A percentile compares a stretch with the other conserved stretches of the same genome.
Conservation (phyloP, 805 yeast genomes). For the Ogataea pini region DNA sequence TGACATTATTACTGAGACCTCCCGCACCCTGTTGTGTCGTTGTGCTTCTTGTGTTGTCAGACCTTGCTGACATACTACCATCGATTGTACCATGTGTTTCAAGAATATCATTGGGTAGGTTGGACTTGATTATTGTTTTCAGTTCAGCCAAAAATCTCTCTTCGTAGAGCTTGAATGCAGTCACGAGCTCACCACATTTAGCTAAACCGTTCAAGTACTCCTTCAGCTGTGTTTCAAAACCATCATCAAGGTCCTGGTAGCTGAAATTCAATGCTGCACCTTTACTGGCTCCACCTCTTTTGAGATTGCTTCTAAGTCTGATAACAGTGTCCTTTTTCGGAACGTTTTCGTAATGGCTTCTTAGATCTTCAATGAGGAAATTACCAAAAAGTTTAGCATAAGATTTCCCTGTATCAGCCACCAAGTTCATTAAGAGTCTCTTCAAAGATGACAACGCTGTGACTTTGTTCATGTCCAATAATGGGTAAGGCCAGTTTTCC, state of each 20-base stretch:
- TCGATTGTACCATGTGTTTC: conserved; percentile 14
- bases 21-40: conserved; percentile 28
- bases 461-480: conserved; percentile 44
- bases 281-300: conserved; percentile 13
- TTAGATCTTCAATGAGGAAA: conserved; percentile 59
- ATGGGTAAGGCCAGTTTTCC: conserved; percentile 45
- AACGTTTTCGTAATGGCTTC: conserved; percentile 52
- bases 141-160: conserved; percentile 69
- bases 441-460: conserved; percentile 53
- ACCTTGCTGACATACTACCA: conserved; percentile 28
- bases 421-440: conserved; percentile 54
- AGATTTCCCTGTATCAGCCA: conserved; percentile 68
- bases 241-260: conserved; percentile 24
- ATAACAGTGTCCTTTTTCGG: conserved; percentile 49
- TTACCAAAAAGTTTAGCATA: conserved; percentile 60
- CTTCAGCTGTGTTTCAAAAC: conserved; percentile 44
- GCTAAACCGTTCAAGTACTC: conserved; percentile 56
- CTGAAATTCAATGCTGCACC: background rate
- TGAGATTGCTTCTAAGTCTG: conserved; percentile 40
- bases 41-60: conserved; percentile 31
- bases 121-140: conserved; percentile 65
- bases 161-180: conserved; percentile 65
- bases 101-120: conserved; percentile 54
- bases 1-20: conserved; percentile 45
- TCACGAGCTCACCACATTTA: conserved; percentile 58